Evolutionary conservation across 371 early-diverging fungal genomes (phyloP).

Genomic region (Gilbertella persicaria): DNA sequence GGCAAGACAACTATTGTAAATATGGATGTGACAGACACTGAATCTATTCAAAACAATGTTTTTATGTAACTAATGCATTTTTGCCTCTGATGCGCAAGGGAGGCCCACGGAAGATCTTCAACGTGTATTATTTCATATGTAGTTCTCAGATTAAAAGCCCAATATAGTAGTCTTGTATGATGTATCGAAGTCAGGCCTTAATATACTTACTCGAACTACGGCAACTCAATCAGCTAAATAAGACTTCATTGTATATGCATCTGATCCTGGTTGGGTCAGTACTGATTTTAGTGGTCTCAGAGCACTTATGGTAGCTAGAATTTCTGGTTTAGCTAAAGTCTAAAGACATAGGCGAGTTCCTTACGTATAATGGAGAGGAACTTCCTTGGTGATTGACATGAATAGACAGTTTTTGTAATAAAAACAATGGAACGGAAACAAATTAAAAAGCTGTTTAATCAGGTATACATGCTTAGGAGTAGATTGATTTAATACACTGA

Average conservation of each 20-base stretch:
- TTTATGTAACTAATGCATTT: conserved; percentile 10
- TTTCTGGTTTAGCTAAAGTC: background rate
- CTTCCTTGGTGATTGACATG: background rate
- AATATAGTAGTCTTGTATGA: background rate
- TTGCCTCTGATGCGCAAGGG: conserved; percentile 16
- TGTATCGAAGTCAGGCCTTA: conserved; percentile 18
- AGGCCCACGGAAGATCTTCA: conserved; percentile 10
- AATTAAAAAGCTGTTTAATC: too few species aligned
- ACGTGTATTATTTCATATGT: conserved; percentile 9
- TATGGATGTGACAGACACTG: conserved; percentile 21
- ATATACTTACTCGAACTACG: conserved; percentile 13
- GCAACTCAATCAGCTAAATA: conserved; percentile 6
- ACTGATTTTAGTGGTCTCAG: conserved; percentile 16
- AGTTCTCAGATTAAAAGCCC: background rate
- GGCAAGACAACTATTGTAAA: conserved; percentile 19
- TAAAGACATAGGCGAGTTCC: conserved; percentile 8
- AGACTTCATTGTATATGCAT: conserved; percentile 9
- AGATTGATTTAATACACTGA: too few species aligned
- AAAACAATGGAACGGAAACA: too few species aligned
- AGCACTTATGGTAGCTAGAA: conserved; percentile 2
- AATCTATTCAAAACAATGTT: conserved; percentile 4
- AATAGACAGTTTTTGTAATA: too few species aligned
- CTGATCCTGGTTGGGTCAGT: conserved; percentile 22
- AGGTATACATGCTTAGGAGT: too few species aligned
- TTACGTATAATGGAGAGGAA: conserved; percentile 3